Conservation (phyloP, 257 asterid species). For the Salvia splendens region DNA sequence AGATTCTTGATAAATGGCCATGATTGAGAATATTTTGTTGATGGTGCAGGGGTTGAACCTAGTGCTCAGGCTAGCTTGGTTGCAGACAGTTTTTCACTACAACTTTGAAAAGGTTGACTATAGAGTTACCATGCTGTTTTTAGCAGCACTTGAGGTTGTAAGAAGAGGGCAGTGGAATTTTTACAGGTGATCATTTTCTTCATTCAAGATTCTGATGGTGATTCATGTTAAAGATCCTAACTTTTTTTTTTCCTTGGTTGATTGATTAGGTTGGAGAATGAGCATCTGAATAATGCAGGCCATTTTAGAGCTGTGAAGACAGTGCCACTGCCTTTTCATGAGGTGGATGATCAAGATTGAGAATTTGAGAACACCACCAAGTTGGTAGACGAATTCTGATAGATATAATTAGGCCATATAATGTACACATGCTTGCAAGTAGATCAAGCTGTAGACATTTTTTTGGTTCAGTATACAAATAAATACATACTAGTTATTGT, state of each 20-base stretch:
- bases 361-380: background rate
- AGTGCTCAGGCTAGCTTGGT: conserved; percentile 78
- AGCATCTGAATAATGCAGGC: conserved; percentile 94
- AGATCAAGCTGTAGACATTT: background rate
- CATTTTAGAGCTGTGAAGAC: conserved; percentile 88
- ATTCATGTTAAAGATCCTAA: too few relatives aligned
- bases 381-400: conserved; percentile 11
- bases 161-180: conserved; percentile 94
- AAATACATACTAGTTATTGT: too few relatives aligned
- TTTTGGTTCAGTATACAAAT: background rate
- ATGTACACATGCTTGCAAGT: background rate
- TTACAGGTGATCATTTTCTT: conserved; percentile 55
- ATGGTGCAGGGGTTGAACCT: conserved; percentile 76
- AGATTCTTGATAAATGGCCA: background rate
- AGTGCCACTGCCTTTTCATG: conserved; percentile 93
- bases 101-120: conserved; percentile 76
- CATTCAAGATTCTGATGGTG: too few relatives aligned
- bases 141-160: conserved; percentile 89
- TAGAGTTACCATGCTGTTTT: conserved; percentile 74
- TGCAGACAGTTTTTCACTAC: conserved; percentile 81
- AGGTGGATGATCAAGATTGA: conserved; percentile 84
- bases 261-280: conserved; percentile 79
- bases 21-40: background rate
- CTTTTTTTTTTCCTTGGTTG: too few relatives aligned
- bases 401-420: too few relatives aligned